Conservation (phyloP, 345 rosid genomes). For the Euphorbia lathyris region DNA sequence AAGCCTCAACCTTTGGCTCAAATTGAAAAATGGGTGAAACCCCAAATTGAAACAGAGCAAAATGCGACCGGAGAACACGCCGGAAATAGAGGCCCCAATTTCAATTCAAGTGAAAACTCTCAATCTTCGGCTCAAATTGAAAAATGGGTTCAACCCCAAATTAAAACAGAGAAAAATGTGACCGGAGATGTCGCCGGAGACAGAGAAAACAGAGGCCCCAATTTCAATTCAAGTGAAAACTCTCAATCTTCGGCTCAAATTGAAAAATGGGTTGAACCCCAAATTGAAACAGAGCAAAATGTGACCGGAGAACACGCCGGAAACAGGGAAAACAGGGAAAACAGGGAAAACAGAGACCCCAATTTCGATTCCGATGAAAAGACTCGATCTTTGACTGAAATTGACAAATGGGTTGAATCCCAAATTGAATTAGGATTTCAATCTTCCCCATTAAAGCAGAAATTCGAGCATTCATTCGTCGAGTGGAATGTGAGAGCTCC, state of each 20-base stretch:
- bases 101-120: not conserved
- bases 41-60: constrained; percentile 6
- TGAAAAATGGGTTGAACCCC: too few relatives aligned
- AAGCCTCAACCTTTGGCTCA: too few relatives aligned
- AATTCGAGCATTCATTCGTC: constrained; percentile 40
- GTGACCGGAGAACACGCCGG: too few relatives aligned
- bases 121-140: constrained; percentile 3
- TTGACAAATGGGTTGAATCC: constrained; percentile 23
- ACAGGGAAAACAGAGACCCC: too few relatives aligned
- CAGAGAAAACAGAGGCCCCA: not conserved
- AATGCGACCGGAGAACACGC: not conserved
- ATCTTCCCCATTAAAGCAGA: constrained; percentile 3
- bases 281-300: not conserved
- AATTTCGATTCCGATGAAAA: not conserved
- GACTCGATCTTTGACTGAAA: constrained; percentile 1
- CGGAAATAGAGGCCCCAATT: not conserved
- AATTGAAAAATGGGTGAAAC: too few relatives aligned
- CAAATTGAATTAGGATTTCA: not conserved
- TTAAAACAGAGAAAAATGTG: not conserved
- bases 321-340: too few relatives aligned
- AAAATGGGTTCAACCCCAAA: constrained; percentile 24
- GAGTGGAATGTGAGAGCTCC: constrained; percentile 85
- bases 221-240: too few relatives aligned
- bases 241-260: too few relatives aligned
- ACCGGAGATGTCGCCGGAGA: not conserved